Conservation (phyloP, 768 basidiomycete species). For the Mycena haematopus region DNA sequence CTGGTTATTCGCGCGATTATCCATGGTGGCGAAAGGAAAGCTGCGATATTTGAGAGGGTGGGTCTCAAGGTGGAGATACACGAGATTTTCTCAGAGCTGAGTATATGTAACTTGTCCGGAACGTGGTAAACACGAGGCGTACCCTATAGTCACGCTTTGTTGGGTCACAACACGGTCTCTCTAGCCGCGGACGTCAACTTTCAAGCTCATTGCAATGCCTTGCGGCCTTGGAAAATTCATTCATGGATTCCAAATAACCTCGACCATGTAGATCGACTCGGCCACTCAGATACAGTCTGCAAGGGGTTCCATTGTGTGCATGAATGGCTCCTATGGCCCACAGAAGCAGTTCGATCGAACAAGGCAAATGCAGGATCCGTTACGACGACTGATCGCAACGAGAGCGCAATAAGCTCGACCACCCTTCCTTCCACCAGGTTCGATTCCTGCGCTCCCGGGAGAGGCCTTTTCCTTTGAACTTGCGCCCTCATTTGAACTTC, state of each 20-base stretch:
- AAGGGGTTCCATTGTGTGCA: not conserved
- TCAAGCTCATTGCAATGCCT: not conserved
- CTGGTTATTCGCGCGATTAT: conserved; percentile 45
- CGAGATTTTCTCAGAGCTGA: conserved; percentile 31
- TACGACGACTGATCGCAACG: not conserved
- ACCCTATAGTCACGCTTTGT: no score
- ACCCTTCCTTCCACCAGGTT: not conserved
- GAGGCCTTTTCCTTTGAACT: no score
- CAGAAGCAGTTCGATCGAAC: not conserved
- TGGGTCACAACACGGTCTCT: no score
- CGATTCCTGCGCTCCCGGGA: no score
- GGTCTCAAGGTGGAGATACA: conserved; percentile 14
- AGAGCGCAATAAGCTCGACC: not conserved
- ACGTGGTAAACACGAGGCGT: conserved; percentile 56
- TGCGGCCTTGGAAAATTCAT: not conserved
- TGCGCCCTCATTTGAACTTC: no score
- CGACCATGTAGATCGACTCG: not conserved
- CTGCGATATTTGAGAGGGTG: conserved; percentile 1
- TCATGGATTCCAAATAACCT: not conserved
- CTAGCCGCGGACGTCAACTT: not conserved
- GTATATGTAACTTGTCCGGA: conserved; percentile 31
- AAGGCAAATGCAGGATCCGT: not conserved
- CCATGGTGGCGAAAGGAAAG: conserved; percentile 40
- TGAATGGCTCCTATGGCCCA: not conserved
- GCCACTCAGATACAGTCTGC: no score